Evolutionary conservation across 768 basidiomycete genomes (phyloP).

Genomic region (Hericium coralloides): DNA sequence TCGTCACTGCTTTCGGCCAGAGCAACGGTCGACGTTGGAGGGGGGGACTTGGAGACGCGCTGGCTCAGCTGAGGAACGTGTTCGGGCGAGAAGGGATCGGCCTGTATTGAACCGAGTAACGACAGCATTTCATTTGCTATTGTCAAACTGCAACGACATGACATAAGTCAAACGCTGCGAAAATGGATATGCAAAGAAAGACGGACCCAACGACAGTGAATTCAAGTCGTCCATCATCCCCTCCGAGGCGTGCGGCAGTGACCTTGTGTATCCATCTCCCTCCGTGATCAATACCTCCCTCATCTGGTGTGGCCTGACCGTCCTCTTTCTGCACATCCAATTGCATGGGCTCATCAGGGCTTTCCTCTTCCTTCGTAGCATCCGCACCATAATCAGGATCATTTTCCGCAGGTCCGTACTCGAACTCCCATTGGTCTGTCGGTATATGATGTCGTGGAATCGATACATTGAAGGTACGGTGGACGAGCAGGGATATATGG

Average conservation of each 20-base stretch:
- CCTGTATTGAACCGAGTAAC: conserved; percentile 73
- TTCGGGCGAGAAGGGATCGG: conserved; percentile 60
- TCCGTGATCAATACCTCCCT: conserved; percentile 33
- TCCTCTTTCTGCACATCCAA: conserved; percentile 17
- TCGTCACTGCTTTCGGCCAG: conserved; percentile 20
- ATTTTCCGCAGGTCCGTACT: conserved; percentile 75
- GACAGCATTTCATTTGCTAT: conserved; percentile 94
- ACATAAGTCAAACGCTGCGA: background rate
- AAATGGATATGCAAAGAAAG: background rate
- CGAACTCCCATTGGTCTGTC: conserved; percentile 71
- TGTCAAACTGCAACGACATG: conserved; percentile 46
- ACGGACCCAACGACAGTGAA: conserved; percentile 87
- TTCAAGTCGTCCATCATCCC: conserved; percentile 53
- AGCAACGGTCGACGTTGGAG: conserved; percentile 6
- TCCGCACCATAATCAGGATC: conserved; percentile 59
- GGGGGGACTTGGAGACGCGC: conserved; percentile 17
- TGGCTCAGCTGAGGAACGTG: conserved; percentile 33
- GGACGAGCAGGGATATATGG: conserved; percentile 83
- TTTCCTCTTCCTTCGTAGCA: conserved; percentile 12
- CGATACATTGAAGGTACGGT: conserved; percentile 90
- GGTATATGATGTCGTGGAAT: conserved; percentile 92
- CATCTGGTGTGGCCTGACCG: conserved; percentile 14
- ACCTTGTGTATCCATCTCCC: conserved; percentile 76
- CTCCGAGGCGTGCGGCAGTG: conserved; percentile 65
- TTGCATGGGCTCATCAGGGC: background rate